Conservation (phyloP, 495 filamentous ascomycete species). For the Penicillium cosmopolitanum region DNA sequence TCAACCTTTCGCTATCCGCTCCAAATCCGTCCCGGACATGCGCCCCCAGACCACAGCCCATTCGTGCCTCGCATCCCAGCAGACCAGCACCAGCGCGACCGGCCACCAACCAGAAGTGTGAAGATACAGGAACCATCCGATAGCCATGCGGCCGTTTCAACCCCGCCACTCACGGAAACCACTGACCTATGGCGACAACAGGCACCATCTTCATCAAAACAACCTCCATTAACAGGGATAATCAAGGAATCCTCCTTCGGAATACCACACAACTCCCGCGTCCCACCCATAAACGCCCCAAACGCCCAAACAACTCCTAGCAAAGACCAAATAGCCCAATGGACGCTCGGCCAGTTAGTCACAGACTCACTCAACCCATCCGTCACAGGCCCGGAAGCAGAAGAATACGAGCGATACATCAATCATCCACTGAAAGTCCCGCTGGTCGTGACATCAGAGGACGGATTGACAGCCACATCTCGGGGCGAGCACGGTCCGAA, state of each 20-base stretch:
- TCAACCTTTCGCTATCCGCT: slow-evolving; percentile 81
- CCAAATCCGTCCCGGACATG: slow-evolving; percentile 63
- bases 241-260: slow-evolving; percentile 48
- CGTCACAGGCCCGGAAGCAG: slow-evolving; percentile 71
- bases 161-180: slow-evolving; percentile 12
- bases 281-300: slow-evolving; percentile 31
- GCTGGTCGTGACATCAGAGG: slow-evolving; percentile 78
- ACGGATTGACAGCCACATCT: slow-evolving; percentile 49
- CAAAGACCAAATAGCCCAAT: slow-evolving; percentile 75
- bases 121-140: slow-evolving; percentile 48
- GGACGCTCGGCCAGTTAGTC: slow-evolving; percentile 86
- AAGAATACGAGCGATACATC: slow-evolving; percentile 90
- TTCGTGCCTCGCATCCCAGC: slow-evolving; percentile 71
- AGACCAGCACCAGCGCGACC: slow-evolving; percentile 42
- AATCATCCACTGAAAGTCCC: slow-evolving; percentile 87
- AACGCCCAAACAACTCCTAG: slow-evolving; percentile 33
- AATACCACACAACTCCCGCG: slow-evolving; percentile 19
- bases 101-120: slow-evolving; percentile 44
- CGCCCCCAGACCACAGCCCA: slow-evolving; percentile 76
- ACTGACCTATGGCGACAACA: slow-evolving; percentile 33
- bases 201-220: slow-evolving; percentile 37
- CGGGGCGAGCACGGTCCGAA: slow-evolving; percentile 49
- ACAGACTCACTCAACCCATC: slow-evolving; percentile 77
- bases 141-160: slow-evolving; percentile 3
- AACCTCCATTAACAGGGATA: slow-evolving; percentile 39